A percentile compares a stretch with the other conserved stretches of the same genome.
These are phyloP conservation scores for Gaultheria prostrata DNA, from an alignment of 148 eudicot species.

Conservation along the genomic window DNA sequence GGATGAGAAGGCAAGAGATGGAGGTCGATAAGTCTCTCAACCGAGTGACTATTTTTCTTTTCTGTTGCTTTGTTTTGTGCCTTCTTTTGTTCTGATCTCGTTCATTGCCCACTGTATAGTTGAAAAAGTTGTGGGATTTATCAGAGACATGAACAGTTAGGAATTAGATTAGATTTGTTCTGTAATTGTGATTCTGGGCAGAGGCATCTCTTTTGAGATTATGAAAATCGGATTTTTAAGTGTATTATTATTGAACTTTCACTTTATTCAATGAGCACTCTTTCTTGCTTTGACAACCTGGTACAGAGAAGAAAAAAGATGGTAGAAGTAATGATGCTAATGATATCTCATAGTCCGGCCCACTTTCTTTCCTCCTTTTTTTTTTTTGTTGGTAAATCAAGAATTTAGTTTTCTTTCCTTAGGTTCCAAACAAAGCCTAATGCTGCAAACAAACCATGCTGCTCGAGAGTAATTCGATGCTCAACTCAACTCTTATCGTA, in stretches of 20 bases:
- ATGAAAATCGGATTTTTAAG: background rate
- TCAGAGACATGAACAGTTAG: background rate
- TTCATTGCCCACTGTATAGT: background rate
- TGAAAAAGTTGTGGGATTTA: slow-evolving; percentile 4
- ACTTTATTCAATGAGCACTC: background rate
- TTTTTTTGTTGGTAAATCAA: no score
- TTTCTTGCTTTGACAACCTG: background rate
- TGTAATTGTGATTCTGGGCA: background rate
- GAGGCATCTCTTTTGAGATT: background rate
- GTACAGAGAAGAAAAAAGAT: background rate
- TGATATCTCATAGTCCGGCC: background rate
- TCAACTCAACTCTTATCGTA: no score
- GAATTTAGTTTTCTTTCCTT: no score
- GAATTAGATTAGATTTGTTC: background rate
- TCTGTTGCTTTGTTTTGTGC: slow-evolving; percentile 61
- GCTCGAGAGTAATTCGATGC: no score
- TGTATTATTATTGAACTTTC: background rate
- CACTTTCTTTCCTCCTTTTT: no score
- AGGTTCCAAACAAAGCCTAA: no score
- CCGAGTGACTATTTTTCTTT: slow-evolving; percentile 61
- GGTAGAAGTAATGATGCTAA: background rate
- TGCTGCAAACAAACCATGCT: no score
- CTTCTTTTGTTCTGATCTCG: slow-evolving; percentile 31
- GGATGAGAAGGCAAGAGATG: slow-evolving; percentile 76
- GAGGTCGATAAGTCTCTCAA: slow-evolving; percentile 65